These are phyloP conservation scores for Phlebiopsis gigantea DNA, from an alignment of 768 basidiomycete genomes.

Conservation along the genomic window DNA sequence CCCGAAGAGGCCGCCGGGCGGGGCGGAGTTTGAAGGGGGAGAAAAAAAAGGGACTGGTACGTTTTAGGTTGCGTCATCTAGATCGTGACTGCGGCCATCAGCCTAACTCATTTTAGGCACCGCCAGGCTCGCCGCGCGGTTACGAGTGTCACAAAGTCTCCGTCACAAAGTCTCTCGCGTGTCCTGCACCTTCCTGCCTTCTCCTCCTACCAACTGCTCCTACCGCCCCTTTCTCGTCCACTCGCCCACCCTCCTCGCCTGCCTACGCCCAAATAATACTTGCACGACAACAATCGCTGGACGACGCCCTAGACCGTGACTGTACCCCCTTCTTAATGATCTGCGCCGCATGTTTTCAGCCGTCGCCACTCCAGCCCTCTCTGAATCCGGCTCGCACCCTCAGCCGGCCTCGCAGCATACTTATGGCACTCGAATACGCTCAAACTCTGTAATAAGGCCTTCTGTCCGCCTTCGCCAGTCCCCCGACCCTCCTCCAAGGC, in stretches of 20 bases:
- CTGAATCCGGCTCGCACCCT: constrained; percentile 14
- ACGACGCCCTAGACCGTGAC: constrained; percentile 19
- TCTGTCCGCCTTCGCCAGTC: constrained; percentile 44
- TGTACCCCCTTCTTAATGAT: constrained; percentile 24
- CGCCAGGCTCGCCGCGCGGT: constrained; percentile 22
- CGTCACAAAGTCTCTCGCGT: constrained; percentile 17
- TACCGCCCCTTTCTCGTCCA: constrained; percentile 18
- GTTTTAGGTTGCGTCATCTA: constrained; percentile 27
- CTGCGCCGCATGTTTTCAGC: constrained; percentile 25
- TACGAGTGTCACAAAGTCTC: constrained; percentile 19
- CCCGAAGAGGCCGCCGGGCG: constrained; percentile 1
- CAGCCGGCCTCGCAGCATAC: constrained; percentile 30
- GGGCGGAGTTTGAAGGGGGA: constrained; percentile 8
- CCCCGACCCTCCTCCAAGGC: constrained; percentile 31
- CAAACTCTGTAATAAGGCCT: constrained; percentile 47
- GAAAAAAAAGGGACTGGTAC: constrained; percentile 13
- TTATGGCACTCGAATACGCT: constrained; percentile 53
- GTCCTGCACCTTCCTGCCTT: constrained; percentile 14
- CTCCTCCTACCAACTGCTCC: constrained; percentile 20
- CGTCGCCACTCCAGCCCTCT: constrained; percentile 16
- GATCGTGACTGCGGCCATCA: constrained; percentile 28
- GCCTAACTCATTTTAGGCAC: constrained; percentile 26
- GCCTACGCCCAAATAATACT: constrained; percentile 21
- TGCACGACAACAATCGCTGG: constrained; percentile 26
- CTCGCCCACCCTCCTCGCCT: constrained; percentile 21